These are phyloP conservation scores for Penicillium sp. DNA, from an alignment of 2,329 filamentous ascomycete genomes.

Conservation along the genomic window DNA sequence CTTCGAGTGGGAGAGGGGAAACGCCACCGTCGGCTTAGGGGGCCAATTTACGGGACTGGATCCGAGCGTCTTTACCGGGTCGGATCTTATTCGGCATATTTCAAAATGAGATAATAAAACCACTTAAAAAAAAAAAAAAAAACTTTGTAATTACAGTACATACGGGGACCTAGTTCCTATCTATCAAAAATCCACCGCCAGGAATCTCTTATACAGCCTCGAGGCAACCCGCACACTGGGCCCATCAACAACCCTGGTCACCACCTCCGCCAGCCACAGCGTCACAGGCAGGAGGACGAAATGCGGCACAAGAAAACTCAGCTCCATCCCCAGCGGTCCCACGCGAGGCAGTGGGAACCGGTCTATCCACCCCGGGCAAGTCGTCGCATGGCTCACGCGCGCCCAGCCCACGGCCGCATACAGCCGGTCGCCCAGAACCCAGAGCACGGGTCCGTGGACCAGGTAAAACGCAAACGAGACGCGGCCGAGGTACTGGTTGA, in stretches of 20 bases:
- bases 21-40: no score
- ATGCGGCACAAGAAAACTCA: conserved; percentile 64
- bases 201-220: conserved; percentile 56
- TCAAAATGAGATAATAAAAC: no score
- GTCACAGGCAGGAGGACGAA: conserved; percentile 65
- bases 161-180: not conserved
- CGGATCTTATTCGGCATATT: no score
- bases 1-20: no score
- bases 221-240: conserved; percentile 63
- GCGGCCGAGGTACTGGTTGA: conserved; percentile 66
- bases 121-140: no score
- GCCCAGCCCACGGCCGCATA: conserved; percentile 66
- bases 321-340: conserved; percentile 66
- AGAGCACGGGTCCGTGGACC: conserved; percentile 67
- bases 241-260: conserved; percentile 62
- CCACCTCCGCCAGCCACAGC: conserved; percentile 62
- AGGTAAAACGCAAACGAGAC: conserved; percentile 69
- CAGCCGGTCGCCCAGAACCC: conserved; percentile 64
- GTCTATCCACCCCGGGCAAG: conserved; percentile 63
- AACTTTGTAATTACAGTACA: not conserved
- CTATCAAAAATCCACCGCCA: not conserved
- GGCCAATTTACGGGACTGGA: no score
- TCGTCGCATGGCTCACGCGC: conserved; percentile 54
- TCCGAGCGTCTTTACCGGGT: no score
- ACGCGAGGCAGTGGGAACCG: conserved; percentile 58